Percentiles rank a stretch among this genome's conserved stretches.
Evolutionary conservation across 495 filamentous ascomycete species (phyloP).

Genomic region (Pyrenula aspistea): DNA sequence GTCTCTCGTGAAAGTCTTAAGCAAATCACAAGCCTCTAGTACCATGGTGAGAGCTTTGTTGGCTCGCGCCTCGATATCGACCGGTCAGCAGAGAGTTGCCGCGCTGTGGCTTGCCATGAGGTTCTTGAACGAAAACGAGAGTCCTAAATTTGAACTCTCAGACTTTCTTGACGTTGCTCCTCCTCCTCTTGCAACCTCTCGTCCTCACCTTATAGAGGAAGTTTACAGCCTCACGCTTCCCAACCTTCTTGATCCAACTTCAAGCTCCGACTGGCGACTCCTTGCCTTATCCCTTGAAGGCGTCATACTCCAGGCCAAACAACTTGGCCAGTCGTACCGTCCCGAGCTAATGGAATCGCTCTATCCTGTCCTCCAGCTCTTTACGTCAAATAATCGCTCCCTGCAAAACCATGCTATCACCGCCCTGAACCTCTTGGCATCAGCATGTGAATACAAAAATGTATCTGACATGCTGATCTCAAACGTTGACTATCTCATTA

Average conservation of each 20-base stretch:
- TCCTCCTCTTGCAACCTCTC: conserved; percentile 22
- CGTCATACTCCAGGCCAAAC: conserved; percentile 56
- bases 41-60: conserved; percentile 21
- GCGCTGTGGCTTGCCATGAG: conserved; percentile 76
- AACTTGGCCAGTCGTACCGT: conserved; percentile 58
- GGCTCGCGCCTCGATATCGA: conserved; percentile 17
- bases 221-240: conserved; percentile 67
- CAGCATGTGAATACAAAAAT: conserved; percentile 59
- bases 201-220: conserved; percentile 55
- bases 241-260: conserved; percentile 39
- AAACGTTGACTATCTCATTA: conserved; percentile 95
- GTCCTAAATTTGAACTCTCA: conserved; percentile 40
- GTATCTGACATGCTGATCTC: conserved; percentile 73
- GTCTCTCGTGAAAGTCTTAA: conserved; percentile 13
- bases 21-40: background rate
- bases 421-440: conserved; percentile 67
- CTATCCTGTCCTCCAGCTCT: conserved; percentile 74
- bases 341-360: conserved; percentile 82
- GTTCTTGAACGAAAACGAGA: conserved; percentile 43
- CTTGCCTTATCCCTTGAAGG: conserved; percentile 63
- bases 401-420: conserved; percentile 75
- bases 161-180: conserved; percentile 46
- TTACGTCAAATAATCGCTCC: conserved; percentile 58
- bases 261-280: conserved; percentile 51
- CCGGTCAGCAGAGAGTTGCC: conserved; percentile 44